Base-by-base conservation (phyloP, 2,329 filamentous ascomycete species). In the Fusarium hainanense region DNA sequence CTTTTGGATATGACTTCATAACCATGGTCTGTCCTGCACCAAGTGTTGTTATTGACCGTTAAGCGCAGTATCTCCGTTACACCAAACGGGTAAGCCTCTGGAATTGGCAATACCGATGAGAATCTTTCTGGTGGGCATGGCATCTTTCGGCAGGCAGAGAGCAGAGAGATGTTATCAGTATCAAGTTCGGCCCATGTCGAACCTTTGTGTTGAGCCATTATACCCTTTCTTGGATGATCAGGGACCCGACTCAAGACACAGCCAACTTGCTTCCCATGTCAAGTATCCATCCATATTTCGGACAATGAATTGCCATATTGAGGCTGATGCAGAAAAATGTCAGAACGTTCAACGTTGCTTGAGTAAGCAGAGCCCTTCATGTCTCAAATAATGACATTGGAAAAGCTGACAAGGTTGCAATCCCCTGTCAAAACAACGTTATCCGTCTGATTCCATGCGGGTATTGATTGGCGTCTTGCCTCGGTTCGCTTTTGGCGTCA, bases 351-450 rank as follows among this genome's bases (percentile, higher is more conserved):
- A 25, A 46, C 32, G 27, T 48, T 70, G 52, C 51, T 62, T 68
- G 57, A 41, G 49, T 59, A 58, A 70, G 58, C 49, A 64, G 50
- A 41, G 30, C 23, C 37, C 16, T 51, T 34, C 4, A 23, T 21
- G 30, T 42, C 23, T 25, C 18, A 41, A 30, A 28, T 13, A 51
- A 52, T 41, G 34, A 52, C 32, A 42, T 42, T 27, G 18, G 23
- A 28, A 63, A 63, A 50, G 62, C 47, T 63, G 63, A 70, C 67
- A 70, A 62, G 67, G 67, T 54, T 68, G 54, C 42, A 54, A 51
- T 27, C 47, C 66, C 62, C 44, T 63, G 67, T 56, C 48, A 56
- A 50, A 54, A 40, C 47, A 23, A 42, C 42, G 21, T 44, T 54
- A 37, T 66, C 50, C 41, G 48, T 63, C 49, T 57, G 54, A 49